These are phyloP conservation scores for Didymella arachidicola DNA, from an alignment of 2,329 filamentous ascomycete species.

Conservation along the genomic window DNA sequence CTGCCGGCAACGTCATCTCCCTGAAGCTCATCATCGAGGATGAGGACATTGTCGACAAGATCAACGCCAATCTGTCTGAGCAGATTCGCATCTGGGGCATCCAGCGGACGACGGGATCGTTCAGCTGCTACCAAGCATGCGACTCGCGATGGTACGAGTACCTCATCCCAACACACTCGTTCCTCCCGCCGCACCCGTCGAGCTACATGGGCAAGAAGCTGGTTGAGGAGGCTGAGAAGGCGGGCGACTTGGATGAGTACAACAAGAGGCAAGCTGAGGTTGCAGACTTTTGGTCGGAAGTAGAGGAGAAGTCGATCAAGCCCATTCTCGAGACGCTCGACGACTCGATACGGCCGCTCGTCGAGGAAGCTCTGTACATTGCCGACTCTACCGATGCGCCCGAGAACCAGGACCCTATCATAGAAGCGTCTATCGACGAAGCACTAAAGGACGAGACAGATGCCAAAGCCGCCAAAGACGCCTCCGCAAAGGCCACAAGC, in stretches of 20 bases:
- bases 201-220: conserved; percentile 85
- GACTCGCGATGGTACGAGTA: conserved; percentile 98
- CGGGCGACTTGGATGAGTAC: conserved; percentile 74
- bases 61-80: conserved; percentile 82
- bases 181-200: conserved; percentile 89
- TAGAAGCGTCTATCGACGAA: conserved; percentile 42
- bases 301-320: conserved; percentile 82
- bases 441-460: conserved; percentile 18
- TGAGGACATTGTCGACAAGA: conserved; percentile 82
- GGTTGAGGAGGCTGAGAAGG: conserved; percentile 77
- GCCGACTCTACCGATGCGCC: conserved; percentile 44
- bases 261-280: conserved; percentile 77
- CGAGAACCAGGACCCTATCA: conserved; percentile 41
- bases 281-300: conserved; percentile 79
- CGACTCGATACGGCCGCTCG: conserved; percentile 67
- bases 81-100: conserved; percentile 98
- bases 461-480: conserved; percentile 12
- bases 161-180: conserved; percentile 89
- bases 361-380: conserved; percentile 67
- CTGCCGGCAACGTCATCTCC: conserved; percentile 93
- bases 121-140: conserved; percentile 93
- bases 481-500: conserved; percentile 9
- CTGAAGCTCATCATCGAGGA: conserved; percentile 97
- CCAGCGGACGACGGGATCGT: conserved; percentile 84
- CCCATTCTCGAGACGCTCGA: conserved; percentile 69